Base-by-base conservation (phyloP, 2,329 filamentous ascomycete species). In the Colletotrichum shisoi region DNA sequence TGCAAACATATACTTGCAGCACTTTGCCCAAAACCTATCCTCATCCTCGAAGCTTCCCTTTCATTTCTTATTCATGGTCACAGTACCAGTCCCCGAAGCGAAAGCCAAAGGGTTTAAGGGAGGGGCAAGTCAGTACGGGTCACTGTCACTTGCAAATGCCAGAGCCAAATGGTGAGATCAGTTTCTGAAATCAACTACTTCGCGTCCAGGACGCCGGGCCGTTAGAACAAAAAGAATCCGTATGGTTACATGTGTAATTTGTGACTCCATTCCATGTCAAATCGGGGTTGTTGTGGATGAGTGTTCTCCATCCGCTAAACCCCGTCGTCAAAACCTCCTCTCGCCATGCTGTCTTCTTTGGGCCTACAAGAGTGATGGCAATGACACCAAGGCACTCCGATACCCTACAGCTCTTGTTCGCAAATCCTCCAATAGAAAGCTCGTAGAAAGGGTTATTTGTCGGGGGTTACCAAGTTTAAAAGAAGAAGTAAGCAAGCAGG, bases 401-500 rank as follows among this genome's bases (percentile, higher is more conserved):
- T 57, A 48, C 53, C 37, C 4, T 15, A 31, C 21, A 34, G 42
- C 48, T n/a, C 39, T 57, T 58, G 54, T 57, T 58, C 64, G 37
- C 56, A 54, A 56, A 39, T 60, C 64, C 62, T 65, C 62, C 56
- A 45, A 24, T 39, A 51, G 44, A 65, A 59, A 56, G 37, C n/a
- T 58, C 65, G 11, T 49, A 56, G 37, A 68, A 66, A 60, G 7
- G 49, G 49, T 42, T 39, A 58, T 54, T 34, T 60, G 52, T 46
- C 42, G 40, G n/a, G 48, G 21, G 39, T 59, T 34, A 39, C 42
- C 53, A 44, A 45, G 71, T 69, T 84, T 89, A 99, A 80, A 99
- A 99, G 83, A 99, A 93, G 79, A 98, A 87, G 81, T 97, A 99
- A 62, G 93, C 95, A 73, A 98, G 86, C 75, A 99, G 80, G 82